Conservation (phyloP, 2,329 filamentous ascomycete genomes). For the Capronia americana region DNA sequence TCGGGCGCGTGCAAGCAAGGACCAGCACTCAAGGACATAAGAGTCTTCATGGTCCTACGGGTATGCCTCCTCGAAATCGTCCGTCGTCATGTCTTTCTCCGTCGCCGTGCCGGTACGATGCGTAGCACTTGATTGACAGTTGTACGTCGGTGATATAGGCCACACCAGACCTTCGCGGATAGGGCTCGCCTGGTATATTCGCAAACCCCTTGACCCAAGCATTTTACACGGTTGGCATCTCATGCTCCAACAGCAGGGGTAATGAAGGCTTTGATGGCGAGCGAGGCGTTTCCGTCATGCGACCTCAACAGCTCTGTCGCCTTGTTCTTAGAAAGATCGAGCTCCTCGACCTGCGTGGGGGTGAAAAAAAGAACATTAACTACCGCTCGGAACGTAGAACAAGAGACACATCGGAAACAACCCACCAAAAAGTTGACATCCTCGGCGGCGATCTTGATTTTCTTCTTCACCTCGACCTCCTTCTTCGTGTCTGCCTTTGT, state of each 20-base stretch:
- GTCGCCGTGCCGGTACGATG: background rate
- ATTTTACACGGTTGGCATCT: background rate
- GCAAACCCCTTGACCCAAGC: background rate
- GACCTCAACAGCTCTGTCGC: constrained; percentile 55
- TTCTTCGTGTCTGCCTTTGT: constrained; percentile 44
- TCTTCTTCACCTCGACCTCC: constrained; percentile 49
- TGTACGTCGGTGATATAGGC: no score
- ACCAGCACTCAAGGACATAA: background rate
- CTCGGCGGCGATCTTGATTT: constrained; percentile 53
- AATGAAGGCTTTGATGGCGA: constrained; percentile 53
- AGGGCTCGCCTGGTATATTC: background rate
- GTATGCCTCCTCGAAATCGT: background rate
- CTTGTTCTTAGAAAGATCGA: constrained; percentile 55
- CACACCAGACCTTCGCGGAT: background rate
- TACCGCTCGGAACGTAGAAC: background rate
- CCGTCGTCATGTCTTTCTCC: background rate
- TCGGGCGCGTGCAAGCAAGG: background rate
- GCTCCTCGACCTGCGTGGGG: constrained; percentile 48
- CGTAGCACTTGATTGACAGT: no score
- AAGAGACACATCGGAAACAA: constrained; percentile 14
- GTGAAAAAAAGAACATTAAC: background rate
- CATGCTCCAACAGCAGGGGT: constrained; percentile 38
- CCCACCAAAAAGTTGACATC: constrained; percentile 56
- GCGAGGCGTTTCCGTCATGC: constrained; percentile 53
- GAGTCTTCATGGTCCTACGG: background rate